These are phyloP conservation scores for Apocynum venetum DNA, from an alignment of 257 asterid species.

Conservation along the genomic window DNA sequence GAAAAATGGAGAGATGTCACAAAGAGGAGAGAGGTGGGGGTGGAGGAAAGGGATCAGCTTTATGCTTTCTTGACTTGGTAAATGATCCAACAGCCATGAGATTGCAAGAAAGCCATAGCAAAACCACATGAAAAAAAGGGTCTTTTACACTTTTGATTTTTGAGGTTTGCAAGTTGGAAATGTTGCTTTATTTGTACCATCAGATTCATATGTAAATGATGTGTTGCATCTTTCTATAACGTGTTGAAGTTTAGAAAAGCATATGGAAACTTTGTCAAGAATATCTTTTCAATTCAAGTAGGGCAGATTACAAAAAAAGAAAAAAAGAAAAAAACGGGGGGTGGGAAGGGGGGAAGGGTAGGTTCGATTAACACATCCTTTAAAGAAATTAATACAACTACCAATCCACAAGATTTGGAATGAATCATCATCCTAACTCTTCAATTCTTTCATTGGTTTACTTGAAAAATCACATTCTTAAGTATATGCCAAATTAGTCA, in stretches of 20 bases:
- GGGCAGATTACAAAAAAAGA: no score
- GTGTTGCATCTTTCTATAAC: not conserved
- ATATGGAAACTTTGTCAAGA: not conserved
- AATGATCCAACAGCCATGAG: not conserved
- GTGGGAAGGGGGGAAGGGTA: no score
- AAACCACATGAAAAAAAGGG: not conserved
- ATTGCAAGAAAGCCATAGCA: not conserved
- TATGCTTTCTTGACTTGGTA: not conserved
- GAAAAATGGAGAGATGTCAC: no score
- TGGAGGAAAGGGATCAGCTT: not conserved
- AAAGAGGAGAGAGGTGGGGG: not conserved
- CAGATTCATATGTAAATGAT: not conserved
- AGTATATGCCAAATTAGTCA: no score
- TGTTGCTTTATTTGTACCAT: slow-evolving; percentile 5
- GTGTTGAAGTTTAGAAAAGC: not conserved
- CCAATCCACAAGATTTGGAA: not conserved
- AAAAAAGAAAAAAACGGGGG: no score
- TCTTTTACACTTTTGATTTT: not conserved
- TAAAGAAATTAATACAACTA: not conserved
- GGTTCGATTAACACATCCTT: no score
- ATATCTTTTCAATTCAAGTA: not conserved
- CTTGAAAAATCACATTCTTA: no score
- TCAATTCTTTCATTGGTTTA: no score
- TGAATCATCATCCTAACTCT: not conserved
- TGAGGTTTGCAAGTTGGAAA: not conserved